phyloP scores from a whole-genome alignment of 164 flowering plant species.

The Dillenia suffruticosa region DNA sequence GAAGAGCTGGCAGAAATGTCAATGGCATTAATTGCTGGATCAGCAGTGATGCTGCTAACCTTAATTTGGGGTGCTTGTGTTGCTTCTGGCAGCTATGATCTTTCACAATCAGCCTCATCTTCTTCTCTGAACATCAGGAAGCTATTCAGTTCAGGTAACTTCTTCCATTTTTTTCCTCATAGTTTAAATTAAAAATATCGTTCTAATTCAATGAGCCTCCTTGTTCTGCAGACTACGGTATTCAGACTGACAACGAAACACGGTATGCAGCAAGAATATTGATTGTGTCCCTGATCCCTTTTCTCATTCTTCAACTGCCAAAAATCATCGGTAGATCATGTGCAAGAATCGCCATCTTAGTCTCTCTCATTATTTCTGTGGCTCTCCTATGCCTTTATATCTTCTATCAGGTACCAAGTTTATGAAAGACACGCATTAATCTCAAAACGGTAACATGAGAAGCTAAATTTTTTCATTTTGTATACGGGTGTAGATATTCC shows the following conservation, averaged over 20 bases:
- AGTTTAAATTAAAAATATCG: no score
- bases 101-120: slow-evolving; percentile 5
- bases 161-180: no score
- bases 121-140: no score
- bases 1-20: slow-evolving; percentile 28
- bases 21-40: slow-evolving; percentile 43
- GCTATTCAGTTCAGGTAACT: no score
- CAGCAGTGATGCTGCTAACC: slow-evolving; percentile 36
- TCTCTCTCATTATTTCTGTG: slow-evolving; percentile 21
- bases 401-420: slow-evolving; percentile 28
- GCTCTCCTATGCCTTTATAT: slow-evolving; percentile 23
- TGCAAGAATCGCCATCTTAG: slow-evolving; percentile 14
- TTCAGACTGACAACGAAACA: slow-evolving; percentile 27
- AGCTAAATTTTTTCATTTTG: neutral
- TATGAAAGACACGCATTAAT: neutral
- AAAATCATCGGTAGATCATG: slow-evolving; percentile 13
- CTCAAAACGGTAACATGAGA: neutral
- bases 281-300: slow-evolving; percentile 32
- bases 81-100: slow-evolving; percentile 24
- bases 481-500: slow-evolving; percentile 20
- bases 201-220: no score
- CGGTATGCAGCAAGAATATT: slow-evolving; percentile 27
- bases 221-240: slow-evolving; percentile 24
- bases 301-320: slow-evolving; percentile 29
- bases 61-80: slow-evolving; percentile 47